These are phyloP conservation scores for Xylaria intraflava DNA, from an alignment of 495 filamentous ascomycete genomes.

Conservation along the genomic window DNA sequence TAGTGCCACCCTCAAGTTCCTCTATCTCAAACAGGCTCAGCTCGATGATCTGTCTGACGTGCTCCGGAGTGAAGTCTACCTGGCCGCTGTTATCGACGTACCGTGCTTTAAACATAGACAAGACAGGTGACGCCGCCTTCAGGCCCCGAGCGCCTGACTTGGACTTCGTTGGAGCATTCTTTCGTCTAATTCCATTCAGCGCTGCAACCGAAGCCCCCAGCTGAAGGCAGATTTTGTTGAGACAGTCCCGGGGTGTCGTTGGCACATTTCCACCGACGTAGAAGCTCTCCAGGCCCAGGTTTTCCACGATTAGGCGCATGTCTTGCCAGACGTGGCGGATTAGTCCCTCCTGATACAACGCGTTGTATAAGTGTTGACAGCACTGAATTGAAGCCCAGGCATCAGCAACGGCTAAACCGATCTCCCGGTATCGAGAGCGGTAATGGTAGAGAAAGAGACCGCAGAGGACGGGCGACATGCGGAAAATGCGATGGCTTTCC, in stretches of 20 bases:
- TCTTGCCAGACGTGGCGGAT: constrained; percentile 27
- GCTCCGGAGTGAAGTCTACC: constrained; percentile 24
- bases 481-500: constrained; percentile 23
- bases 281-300: constrained; percentile 22
- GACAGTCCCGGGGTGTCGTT: constrained; percentile 17
- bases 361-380: constrained; percentile 33
- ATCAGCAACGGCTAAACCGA: constrained; percentile 25
- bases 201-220: constrained; percentile 27
- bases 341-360: constrained; percentile 23
- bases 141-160: constrained; percentile 22
- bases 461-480: constrained; percentile 23
- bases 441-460: constrained; percentile 30
- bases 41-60: constrained; percentile 23
- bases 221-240: constrained; percentile 31
- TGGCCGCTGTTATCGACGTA: constrained; percentile 17
- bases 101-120: constrained; percentile 24
- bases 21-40: constrained; percentile 17
- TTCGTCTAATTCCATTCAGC: constrained; percentile 20
- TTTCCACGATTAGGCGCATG: constrained; percentile 24
- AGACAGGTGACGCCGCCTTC: constrained; percentile 20
- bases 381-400: constrained; percentile 34
- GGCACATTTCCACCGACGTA: constrained; percentile 29
- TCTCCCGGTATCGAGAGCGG: constrained; percentile 18
- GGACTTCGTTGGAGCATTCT: constrained; percentile 10
- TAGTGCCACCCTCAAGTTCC: constrained; percentile 11